Conservation (phyloP, 2,329 filamentous ascomycete species). For the Myriangium duriaei region DNA sequence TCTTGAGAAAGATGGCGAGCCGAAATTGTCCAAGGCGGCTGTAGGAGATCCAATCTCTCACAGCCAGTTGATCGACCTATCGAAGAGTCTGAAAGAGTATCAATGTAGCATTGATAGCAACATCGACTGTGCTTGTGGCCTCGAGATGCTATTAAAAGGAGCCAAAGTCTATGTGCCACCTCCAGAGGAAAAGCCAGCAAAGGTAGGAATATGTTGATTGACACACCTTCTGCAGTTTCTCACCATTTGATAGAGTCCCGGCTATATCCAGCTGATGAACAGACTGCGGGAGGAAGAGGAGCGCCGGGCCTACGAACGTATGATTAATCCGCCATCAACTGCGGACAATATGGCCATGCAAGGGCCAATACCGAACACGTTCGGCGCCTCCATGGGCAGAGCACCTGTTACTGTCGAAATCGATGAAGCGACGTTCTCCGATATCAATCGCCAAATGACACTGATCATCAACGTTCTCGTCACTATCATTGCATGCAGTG, state of each 20-base stretch:
- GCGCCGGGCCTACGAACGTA: slow-evolving; percentile 65
- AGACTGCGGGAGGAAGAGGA: slow-evolving; percentile 74
- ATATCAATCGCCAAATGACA: slow-evolving; percentile 68
- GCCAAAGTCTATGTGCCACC: slow-evolving; percentile 65
- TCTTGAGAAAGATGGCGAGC: slow-evolving; percentile 26
- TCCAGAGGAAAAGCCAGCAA: slow-evolving; percentile 65
- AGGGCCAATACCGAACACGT: slow-evolving; percentile 47
- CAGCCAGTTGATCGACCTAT: slow-evolving; percentile 52
- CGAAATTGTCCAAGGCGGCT: slow-evolving; percentile 37
- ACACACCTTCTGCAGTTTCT: neutral
- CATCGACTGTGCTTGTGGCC: slow-evolving; percentile 23
- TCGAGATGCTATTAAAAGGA: slow-evolving; percentile 61
- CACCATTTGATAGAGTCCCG: slow-evolving; percentile 46
- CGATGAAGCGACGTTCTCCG: slow-evolving; percentile 56
- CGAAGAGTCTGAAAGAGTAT: slow-evolving; percentile 19
- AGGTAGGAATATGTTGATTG: slow-evolving; percentile 37
- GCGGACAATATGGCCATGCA: slow-evolving; percentile 48
- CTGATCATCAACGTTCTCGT: slow-evolving; percentile 84
- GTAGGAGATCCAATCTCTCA: slow-evolving; percentile 61
- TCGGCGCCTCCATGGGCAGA: slow-evolving; percentile 37
- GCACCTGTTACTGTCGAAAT: slow-evolving; percentile 33
- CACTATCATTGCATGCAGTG: slow-evolving; percentile 68
- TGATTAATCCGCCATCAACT: slow-evolving; percentile 50
- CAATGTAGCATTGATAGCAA: slow-evolving; percentile 4
- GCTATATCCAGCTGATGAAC: slow-evolving; percentile 82